phyloP scores from a whole-genome alignment of 768 basidiomycete species.

The Steccherinum ochraceum region DNA sequence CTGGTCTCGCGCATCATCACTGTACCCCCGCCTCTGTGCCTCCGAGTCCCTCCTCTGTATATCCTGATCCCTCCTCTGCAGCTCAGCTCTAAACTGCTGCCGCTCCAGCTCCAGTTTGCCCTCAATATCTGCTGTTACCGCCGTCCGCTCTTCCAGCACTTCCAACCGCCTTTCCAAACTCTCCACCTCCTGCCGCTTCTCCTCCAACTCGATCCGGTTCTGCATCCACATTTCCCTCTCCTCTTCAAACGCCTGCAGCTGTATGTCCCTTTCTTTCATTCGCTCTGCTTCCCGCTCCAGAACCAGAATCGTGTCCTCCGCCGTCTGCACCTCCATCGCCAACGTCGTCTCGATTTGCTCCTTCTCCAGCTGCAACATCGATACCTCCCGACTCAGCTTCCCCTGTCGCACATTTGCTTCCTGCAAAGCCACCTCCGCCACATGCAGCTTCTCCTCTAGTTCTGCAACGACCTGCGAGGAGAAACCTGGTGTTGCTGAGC shows the following conservation, averaged over 20 bases:
- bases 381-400: constrained; percentile 56
- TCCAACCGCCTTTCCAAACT: constrained; percentile 36
- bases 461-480: constrained; percentile 41
- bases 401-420: constrained; percentile 56
- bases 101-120: constrained; percentile 30
- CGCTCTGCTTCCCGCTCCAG: constrained; percentile 50
- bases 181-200: constrained; percentile 26
- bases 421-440: constrained; percentile 50
- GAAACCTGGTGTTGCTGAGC: constrained; percentile 32
- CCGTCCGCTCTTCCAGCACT: constrained; percentile 35
- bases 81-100: constrained; percentile 25
- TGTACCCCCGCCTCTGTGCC: constrained; percentile 32
- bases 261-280: constrained; percentile 39
- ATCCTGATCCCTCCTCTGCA: constrained; percentile 32
- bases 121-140: constrained; percentile 36
- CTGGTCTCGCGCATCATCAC: constrained; percentile 16
- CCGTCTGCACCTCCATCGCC: constrained; percentile 58
- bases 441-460: constrained; percentile 62
- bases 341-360: constrained; percentile 59
- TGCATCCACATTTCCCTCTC: constrained; percentile 47
- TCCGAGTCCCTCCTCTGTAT: no score
- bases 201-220: constrained; percentile 38
- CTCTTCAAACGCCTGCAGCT: constrained; percentile 30
- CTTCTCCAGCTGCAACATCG: constrained; percentile 60
- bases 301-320: constrained; percentile 56